phyloP scores from a whole-genome alignment of 2,329 filamentous ascomycete species.

The Verticillium albo-atrum region DNA sequence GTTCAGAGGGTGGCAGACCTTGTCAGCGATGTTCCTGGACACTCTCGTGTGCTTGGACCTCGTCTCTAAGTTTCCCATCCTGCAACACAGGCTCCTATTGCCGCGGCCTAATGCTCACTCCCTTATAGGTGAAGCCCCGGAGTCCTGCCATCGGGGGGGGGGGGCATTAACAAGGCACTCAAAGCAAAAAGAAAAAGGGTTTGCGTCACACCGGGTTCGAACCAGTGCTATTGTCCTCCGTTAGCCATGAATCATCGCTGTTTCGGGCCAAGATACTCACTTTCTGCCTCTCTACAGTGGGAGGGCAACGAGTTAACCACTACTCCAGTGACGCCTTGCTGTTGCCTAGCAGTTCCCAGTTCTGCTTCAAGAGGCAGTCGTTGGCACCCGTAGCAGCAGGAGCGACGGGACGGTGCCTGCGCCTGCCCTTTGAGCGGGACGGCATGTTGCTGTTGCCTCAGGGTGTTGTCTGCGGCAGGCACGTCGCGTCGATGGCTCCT shows the following conservation, averaged over 20 bases:
- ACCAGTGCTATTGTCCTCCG: conserved; percentile 2
- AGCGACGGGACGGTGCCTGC: not conserved
- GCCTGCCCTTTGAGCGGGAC: not conserved
- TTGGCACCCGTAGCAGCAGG: not conserved
- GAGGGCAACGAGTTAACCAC: conserved; percentile 12
- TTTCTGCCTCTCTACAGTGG: conserved; percentile 6
- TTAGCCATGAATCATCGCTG: not conserved
- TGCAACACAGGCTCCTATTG: not conserved
- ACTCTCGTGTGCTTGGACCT: too few species aligned
- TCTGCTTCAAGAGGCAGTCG: not conserved
- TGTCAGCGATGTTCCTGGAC: not conserved
- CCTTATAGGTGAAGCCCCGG: too few species aligned
- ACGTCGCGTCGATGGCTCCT: not conserved
- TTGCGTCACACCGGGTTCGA: conserved; percentile 11
- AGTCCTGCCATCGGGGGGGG: too few species aligned
- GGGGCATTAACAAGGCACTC: too few species aligned
- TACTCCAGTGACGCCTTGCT: conserved; percentile 7
- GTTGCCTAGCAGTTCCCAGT: not conserved
- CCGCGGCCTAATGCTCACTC: too few species aligned
- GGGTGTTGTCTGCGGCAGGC: not conserved
- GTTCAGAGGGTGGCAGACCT: not conserved
- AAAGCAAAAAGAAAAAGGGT: not conserved
- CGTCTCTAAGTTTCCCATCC: too few species aligned
- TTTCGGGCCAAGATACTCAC: not conserved
- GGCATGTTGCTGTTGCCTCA: not conserved